These are phyloP conservation scores for Globisporangium canariense DNA, from an alignment of 352 stramenopile species.

Conservation along the genomic window DNA sequence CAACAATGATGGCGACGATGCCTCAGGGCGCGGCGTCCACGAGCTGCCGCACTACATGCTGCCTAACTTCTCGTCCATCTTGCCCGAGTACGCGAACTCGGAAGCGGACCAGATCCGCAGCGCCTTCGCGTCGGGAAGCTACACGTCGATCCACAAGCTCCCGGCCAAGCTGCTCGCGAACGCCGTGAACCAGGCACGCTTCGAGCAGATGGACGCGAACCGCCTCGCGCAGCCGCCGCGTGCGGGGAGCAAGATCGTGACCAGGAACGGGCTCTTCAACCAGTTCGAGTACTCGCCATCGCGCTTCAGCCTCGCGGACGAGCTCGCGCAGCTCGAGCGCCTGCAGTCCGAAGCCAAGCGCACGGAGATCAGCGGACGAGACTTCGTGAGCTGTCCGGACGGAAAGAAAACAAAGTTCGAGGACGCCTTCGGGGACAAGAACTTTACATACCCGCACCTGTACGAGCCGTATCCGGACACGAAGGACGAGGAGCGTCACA, in stretches of 20 bases:
- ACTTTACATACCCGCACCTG: conserved; percentile 67
- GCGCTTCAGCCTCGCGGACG: conserved; percentile 56
- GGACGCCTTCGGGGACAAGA: conserved; percentile 56
- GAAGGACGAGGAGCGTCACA: conserved; percentile 48
- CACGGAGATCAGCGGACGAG: conserved; percentile 58
- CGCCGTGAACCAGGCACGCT: conserved; percentile 57
- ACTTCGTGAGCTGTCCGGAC: conserved; percentile 58
- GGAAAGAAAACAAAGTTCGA: conserved; percentile 64
- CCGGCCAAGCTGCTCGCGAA: conserved; percentile 47
- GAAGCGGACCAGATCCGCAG: conserved; percentile 76
- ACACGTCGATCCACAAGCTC: conserved; percentile 65
- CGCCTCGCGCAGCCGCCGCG: conserved; percentile 35
- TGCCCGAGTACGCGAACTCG: conserved; percentile 77
- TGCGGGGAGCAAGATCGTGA: conserved; percentile 39
- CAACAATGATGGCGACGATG: conserved; percentile 12
- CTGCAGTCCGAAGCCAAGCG: conserved; percentile 67
- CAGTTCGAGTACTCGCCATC: conserved; percentile 78
- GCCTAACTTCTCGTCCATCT: conserved; percentile 77
- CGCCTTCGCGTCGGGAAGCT: conserved; percentile 66
- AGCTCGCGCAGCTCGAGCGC: conserved; percentile 62
- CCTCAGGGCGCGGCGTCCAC: neutral
- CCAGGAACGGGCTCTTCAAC: conserved; percentile 71
- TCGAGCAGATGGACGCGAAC: conserved; percentile 81
- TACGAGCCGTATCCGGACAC: conserved; percentile 60
- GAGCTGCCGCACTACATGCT: conserved; percentile 73